Evolutionary conservation across 257 asterid genomes (phyloP).

Genomic region (Primulina tabacum): DNA sequence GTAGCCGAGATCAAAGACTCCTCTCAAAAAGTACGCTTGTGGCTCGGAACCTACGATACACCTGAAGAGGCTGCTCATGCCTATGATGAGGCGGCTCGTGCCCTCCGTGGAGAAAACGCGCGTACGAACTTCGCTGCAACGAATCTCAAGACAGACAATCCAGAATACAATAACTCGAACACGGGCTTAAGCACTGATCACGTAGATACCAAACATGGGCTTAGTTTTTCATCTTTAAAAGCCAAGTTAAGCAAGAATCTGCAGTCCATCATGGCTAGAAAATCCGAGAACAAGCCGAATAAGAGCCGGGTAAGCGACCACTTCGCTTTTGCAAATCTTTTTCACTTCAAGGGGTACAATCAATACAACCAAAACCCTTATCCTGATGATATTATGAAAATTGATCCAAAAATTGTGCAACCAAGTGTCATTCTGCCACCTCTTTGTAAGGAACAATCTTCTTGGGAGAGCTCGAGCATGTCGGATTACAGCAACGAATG

Average conservation of each 20-base stretch:
- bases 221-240: conserved; percentile 72
- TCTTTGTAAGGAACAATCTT: conserved; percentile 33
- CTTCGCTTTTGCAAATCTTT: conserved; percentile 80
- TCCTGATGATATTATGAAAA: conserved; percentile 43
- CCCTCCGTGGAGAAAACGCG: conserved; percentile 83
- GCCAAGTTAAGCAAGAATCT: conserved; percentile 75
- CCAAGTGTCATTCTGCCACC: conserved; percentile 80
- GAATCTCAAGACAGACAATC: conserved; percentile 15
- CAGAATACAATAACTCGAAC: background rate
- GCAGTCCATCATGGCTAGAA: conserved; percentile 71
- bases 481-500: conserved; percentile 61
- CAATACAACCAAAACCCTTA: conserved; percentile 41
- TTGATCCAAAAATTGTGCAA: conserved; percentile 58
- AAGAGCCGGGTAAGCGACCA: conserved; percentile 82
- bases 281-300: conserved; percentile 52
- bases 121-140: conserved; percentile 60
- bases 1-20: conserved; percentile 95
- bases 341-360: conserved; percentile 52
- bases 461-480: conserved; percentile 50
- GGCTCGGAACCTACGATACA: conserved; percentile 89
- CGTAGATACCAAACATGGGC: conserved; percentile 41
- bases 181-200: conserved; percentile 23
- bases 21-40: conserved; percentile 64
- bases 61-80: conserved; percentile 93
- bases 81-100: conserved; percentile 83